These are phyloP conservation scores for Komagataella populi DNA, from an alignment of 805 yeast species.

Conservation along the genomic window DNA sequence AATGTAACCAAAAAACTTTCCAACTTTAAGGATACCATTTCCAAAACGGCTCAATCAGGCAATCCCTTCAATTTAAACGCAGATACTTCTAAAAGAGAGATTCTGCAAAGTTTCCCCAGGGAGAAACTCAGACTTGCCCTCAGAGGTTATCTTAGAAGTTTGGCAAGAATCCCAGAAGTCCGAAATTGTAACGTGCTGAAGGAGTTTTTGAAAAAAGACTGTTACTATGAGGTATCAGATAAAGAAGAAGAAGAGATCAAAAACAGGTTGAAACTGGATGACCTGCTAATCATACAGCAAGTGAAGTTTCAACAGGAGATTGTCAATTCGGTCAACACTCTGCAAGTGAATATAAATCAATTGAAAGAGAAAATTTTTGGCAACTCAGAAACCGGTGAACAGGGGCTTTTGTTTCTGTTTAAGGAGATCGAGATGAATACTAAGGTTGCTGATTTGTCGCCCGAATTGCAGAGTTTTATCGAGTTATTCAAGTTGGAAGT, in stretches of 20 bases:
- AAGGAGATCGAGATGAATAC: conserved; percentile 46
- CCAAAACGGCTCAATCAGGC: background rate
- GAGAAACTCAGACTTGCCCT: conserved; percentile 71
- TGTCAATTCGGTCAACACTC: conserved; percentile 12
- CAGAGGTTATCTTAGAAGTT: conserved; percentile 51
- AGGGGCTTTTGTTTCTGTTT: conserved; percentile 50
- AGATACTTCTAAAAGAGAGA: background rate
- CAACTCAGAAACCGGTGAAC: conserved; percentile 11
- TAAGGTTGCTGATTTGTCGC: conserved; percentile 44
- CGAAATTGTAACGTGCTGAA: conserved; percentile 35
- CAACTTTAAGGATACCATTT: background rate
- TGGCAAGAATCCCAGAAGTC: conserved; percentile 42
- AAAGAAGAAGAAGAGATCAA: conserved; percentile 42
- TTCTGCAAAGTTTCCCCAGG: conserved; percentile 29
- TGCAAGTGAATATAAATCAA: conserved; percentile 28
- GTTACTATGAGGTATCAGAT: conserved; percentile 21
- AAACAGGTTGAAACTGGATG: conserved; percentile 47
- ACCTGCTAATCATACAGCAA: conserved; percentile 42
- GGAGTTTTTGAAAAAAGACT: conserved; percentile 34
- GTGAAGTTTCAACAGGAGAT: conserved; percentile 54
- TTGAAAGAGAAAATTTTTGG: conserved; percentile 13
- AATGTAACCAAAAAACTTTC: background rate
- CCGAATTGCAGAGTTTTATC: conserved; percentile 52
- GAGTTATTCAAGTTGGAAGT: conserved; percentile 77
- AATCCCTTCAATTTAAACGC: background rate